A percentile compares a stretch with the other conserved stretches of the same genome.
These are phyloP conservation scores for Pleurotus sapidus DNA, from an alignment of 768 basidiomycete genomes.

Conservation along the genomic window DNA sequence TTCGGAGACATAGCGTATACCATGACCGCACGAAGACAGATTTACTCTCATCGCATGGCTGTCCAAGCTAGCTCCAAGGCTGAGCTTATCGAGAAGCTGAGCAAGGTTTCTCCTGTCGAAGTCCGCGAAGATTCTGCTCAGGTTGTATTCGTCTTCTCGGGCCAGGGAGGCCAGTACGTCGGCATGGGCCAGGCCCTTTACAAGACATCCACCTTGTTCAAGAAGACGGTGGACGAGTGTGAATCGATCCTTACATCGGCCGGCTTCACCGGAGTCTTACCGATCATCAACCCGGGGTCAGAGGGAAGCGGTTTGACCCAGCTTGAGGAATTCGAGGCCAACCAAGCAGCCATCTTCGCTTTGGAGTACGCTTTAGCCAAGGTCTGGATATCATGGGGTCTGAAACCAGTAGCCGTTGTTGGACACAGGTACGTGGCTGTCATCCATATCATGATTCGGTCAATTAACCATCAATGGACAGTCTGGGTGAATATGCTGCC, in stretches of 20 bases:
- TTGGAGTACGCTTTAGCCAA: slow-evolving; percentile 61
- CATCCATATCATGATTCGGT: neutral
- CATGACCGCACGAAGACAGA: slow-evolving; percentile 60
- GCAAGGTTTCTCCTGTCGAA: slow-evolving; percentile 27
- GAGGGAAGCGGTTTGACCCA: slow-evolving; percentile 16
- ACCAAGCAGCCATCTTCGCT: slow-evolving; percentile 55
- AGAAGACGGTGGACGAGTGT: slow-evolving; percentile 53
- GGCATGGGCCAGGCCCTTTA: slow-evolving; percentile 66
- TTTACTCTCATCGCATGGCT: slow-evolving; percentile 51
- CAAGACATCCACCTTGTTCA: slow-evolving; percentile 43
- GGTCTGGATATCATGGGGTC: slow-evolving; percentile 70
- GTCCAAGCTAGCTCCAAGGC: slow-evolving; percentile 38
- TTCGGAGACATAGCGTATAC: slow-evolving; percentile 64
- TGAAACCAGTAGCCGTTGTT: slow-evolving; percentile 56
- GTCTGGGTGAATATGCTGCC: slow-evolving; percentile 76
- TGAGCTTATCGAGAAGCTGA: slow-evolving; percentile 47
- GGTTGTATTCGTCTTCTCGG: slow-evolving; percentile 69
- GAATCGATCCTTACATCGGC: slow-evolving; percentile 42
- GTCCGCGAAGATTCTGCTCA: slow-evolving; percentile 22
- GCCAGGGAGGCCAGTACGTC: slow-evolving; percentile 66
- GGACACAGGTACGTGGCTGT: slow-evolving; percentile 64
- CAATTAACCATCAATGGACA: slow-evolving; percentile 22
- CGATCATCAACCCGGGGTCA: slow-evolving; percentile 32
- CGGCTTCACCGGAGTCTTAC: slow-evolving; percentile 50
- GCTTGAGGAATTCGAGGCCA: slow-evolving; percentile 40